Percentiles rank a stretch among this genome's conserved stretches.
These are phyloP conservation scores for Perkinsela sp. DNA, from an alignment of 208 protist species.

Conservation along the genomic window DNA sequence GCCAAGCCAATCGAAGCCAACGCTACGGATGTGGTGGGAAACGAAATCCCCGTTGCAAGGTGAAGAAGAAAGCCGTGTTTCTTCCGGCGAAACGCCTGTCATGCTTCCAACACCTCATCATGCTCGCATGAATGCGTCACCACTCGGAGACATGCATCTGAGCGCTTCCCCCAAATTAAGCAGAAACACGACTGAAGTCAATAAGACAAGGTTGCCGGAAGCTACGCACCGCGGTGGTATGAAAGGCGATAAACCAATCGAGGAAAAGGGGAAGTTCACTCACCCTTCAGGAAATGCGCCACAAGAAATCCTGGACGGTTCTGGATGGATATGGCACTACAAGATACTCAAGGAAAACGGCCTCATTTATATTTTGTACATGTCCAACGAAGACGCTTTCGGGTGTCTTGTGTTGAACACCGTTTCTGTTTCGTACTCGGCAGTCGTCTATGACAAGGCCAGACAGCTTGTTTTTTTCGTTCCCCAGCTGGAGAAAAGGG, in stretches of 20 bases:
- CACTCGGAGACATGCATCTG: too few species aligned
- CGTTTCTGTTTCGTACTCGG: neutral
- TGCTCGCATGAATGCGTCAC: too few species aligned
- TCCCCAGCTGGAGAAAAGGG: neutral
- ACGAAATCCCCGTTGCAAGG: neutral
- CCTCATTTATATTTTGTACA: neutral
- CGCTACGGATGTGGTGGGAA: neutral
- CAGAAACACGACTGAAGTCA: too few species aligned
- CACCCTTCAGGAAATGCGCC: neutral
- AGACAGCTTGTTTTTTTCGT: neutral
- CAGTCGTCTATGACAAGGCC: neutral
- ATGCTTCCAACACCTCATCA: too few species aligned
- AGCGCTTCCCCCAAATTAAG: too few species aligned
- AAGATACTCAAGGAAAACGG: neutral
- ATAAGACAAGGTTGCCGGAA: neutral
- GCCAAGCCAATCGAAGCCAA: too few species aligned
- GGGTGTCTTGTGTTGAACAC: neutral
- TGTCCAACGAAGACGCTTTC: neutral
- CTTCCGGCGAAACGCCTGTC: too few species aligned
- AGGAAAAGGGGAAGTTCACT: neutral
- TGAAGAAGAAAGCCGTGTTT: too few species aligned
- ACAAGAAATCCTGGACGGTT: neutral
- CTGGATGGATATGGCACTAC: neutral
- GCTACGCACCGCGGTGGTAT: neutral
- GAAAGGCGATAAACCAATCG: neutral